Conservation (phyloP, 805 yeast genomes). For the Candida hungchunana region DNA sequence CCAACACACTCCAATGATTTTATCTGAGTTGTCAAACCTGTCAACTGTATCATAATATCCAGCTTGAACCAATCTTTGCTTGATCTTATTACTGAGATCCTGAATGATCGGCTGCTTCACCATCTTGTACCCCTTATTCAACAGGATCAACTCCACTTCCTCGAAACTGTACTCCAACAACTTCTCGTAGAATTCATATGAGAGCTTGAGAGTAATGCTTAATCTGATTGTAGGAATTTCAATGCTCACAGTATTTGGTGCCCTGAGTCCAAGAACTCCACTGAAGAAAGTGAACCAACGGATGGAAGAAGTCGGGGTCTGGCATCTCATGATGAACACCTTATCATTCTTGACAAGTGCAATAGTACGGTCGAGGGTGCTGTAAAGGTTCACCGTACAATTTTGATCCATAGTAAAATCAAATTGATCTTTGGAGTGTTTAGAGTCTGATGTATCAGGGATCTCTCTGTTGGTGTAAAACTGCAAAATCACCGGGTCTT, state of each 20-base stretch:
- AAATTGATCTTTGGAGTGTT: conserved; percentile 20
- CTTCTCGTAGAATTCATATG: conserved; percentile 10
- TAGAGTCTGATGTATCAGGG: conserved; percentile 16
- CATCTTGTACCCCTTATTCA: conserved; percentile 23
- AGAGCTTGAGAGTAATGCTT: conserved; percentile 25
- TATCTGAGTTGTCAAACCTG: conserved; percentile 25
- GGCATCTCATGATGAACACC: conserved; percentile 54
- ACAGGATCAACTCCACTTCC: conserved; percentile 1
- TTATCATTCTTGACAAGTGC: conserved; percentile 37
- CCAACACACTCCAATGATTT: conserved; percentile 51
- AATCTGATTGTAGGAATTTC: conserved; percentile 37
- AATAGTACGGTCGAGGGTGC: conserved; percentile 66
- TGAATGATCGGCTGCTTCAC: conserved; percentile 30
- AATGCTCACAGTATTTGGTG: conserved; percentile 40
- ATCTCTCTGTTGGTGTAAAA: conserved; percentile 48
- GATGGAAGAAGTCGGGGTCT: conserved; percentile 48
- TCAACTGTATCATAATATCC: conserved; percentile 25
- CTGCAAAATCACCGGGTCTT: conserved; percentile 56
- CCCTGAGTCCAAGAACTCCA: conserved; percentile 41
- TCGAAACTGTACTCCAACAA: conserved; percentile 3
- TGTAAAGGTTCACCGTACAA: conserved; percentile 51
- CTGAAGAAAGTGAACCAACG: conserved; percentile 62
- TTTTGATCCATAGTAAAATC: conserved; percentile 29
- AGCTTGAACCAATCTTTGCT: conserved; percentile 29
- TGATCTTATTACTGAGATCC: conserved; percentile 36